phyloP scores from a whole-genome alignment of 257 asterid genomes.

The Plectranthus barbatus region DNA sequence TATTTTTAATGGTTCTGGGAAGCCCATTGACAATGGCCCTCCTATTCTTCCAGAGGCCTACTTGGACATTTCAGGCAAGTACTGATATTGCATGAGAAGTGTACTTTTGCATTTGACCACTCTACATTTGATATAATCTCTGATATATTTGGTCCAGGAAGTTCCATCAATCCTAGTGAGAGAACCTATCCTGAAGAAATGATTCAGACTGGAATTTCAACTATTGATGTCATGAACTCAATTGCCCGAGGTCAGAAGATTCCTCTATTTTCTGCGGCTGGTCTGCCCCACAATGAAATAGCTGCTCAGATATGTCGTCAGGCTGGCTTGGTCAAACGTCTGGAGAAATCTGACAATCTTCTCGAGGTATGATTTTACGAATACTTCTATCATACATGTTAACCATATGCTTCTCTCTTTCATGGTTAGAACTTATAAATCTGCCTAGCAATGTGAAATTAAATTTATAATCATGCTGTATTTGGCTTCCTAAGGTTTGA shows the following conservation, averaged over 20 bases:
- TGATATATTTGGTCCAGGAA: conserved; percentile 41
- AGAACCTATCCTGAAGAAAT: conserved; percentile 94
- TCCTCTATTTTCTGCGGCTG: conserved; percentile 95
- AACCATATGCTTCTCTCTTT: neutral
- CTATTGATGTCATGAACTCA: conserved; percentile 94
- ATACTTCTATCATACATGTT: neutral
- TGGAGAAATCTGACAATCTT: conserved; percentile 76
- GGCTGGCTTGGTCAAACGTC: conserved; percentile 95
- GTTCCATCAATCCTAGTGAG: conserved; percentile 96
- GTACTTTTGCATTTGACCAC: neutral
- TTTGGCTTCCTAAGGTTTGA: neutral
- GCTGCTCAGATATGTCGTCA: conserved; percentile 98
- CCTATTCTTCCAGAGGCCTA: conserved; percentile 93
- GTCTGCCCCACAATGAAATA: conserved; percentile 95
- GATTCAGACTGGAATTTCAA: conserved; percentile 96
- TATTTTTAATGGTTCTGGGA: conserved; percentile 51
- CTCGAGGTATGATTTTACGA: conserved; percentile 40
- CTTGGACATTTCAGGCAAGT: conserved; percentile 87
- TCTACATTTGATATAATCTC: conserved; percentile 2
- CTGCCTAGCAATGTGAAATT: neutral
- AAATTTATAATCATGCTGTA: neutral
- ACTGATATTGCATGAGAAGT: neutral
- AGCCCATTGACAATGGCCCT: conserved; percentile 91
- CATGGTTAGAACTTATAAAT: conserved; percentile 6
- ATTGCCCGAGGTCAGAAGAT: conserved; percentile 93